Conservation (phyloP, 2,329 filamentous ascomycete genomes). For the Aspergillus thermomutatus region DNA sequence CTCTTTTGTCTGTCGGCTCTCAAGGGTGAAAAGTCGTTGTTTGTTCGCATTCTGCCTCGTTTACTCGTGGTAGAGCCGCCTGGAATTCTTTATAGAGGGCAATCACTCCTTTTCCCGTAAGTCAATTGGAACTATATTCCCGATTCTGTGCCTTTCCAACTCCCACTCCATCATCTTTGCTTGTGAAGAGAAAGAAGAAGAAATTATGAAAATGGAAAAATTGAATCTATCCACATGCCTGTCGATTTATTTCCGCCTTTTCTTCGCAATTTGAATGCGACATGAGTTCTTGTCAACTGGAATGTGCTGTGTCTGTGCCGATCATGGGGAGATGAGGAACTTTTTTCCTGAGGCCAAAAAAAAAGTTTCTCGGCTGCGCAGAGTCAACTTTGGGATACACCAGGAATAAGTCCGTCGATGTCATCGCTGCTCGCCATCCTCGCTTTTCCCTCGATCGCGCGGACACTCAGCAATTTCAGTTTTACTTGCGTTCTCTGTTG, state of each 20-base stretch:
- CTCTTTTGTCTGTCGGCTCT: conserved; percentile 21
- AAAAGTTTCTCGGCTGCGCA: conserved; percentile 10
- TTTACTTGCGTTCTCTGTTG: conserved; percentile 1
- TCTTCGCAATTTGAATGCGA: neutral
- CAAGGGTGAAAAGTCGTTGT: conserved; percentile 20
- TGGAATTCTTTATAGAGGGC: conserved; percentile 15
- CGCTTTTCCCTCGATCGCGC: conserved; percentile 6
- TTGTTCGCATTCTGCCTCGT: conserved; percentile 27
- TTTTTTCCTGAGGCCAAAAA: conserved; percentile 2
- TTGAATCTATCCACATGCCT: neutral
- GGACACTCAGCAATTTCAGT: conserved; percentile 5
- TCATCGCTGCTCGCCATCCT: conserved; percentile 15
- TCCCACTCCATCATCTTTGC: neutral
- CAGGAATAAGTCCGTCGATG: conserved; percentile 9
- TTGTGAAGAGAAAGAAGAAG: neutral
- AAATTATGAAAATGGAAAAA: neutral
- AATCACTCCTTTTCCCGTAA: conserved; percentile 28
- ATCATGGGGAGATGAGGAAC: neutral
- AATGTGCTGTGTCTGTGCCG: neutral
- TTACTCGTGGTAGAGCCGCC: conserved; percentile 33
- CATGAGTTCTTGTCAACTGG: neutral
- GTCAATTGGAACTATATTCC: conserved; percentile 8
- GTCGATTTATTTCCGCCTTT: neutral
- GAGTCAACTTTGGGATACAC: conserved; percentile 4
- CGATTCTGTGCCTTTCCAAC: neutral